Percentiles rank a stretch among this genome's conserved stretches.
Evolutionary conservation across 345 rosid species (phyloP).

Genomic region (Camelina laxa): DNA sequence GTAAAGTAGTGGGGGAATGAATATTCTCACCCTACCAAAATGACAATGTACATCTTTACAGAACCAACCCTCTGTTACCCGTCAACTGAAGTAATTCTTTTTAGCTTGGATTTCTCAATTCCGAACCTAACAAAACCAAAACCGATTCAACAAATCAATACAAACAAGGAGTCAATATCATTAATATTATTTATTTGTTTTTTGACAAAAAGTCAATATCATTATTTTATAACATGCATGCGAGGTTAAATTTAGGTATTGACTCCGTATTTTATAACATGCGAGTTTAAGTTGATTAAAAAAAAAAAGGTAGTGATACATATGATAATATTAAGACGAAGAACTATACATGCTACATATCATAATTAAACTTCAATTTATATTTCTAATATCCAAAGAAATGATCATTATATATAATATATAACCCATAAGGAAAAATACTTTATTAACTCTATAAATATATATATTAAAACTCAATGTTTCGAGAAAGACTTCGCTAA

Average conservation of each 20-base stretch:
- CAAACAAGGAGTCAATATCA: too few species aligned
- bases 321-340: background rate
- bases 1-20: constrained; percentile 9
- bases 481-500: background rate
- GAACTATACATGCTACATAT: background rate
- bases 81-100: constrained; percentile 27
- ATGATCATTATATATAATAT: background rate
- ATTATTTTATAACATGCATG: background rate
- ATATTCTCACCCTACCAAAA: constrained; percentile 30
- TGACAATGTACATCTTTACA: background rate
- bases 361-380: background rate
- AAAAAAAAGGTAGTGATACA: too few species aligned
- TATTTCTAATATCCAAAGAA: background rate
- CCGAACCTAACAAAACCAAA: background rate
- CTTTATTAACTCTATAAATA: background rate
- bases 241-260: background rate
- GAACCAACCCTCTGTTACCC: constrained; percentile 16
- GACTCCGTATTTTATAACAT: too few species aligned
- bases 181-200: too few species aligned
- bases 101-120: background rate
- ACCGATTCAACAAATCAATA: background rate
- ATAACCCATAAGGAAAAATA: background rate
- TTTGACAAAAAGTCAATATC: background rate
- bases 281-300: too few species aligned
- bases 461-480: too few species aligned